These are phyloP conservation scores for Penicillium psychrofluorescens DNA, from an alignment of 495 filamentous ascomycete species.

Conservation along the genomic window DNA sequence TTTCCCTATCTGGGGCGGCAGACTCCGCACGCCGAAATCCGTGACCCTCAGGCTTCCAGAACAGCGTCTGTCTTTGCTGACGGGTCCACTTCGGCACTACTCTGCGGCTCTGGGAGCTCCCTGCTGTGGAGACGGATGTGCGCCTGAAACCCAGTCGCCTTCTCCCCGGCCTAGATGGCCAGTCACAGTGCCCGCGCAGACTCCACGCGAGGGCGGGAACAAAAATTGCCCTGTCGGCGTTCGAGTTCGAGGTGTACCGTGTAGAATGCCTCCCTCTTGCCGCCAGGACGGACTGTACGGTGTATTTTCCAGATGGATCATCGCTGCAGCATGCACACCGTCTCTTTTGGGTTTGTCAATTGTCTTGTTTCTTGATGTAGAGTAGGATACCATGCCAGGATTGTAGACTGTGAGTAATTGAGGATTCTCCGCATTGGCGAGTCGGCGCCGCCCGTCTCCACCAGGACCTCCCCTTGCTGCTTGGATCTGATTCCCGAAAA, in stretches of 20 bases:
- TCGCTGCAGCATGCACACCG: conserved; percentile 1
- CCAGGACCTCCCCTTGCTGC: conserved; percentile 7
- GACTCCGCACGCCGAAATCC: conserved; percentile 13
- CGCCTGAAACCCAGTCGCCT: conserved; percentile 3
- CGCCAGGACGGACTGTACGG: conserved; percentile 1
- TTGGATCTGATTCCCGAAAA: conserved; percentile 17
- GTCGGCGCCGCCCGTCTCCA: conserved; percentile 13
- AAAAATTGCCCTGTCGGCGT: background rate
- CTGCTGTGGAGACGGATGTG: conserved; percentile 13
- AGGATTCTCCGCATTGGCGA: conserved; percentile 4
- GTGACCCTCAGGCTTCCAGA: conserved; percentile 3
- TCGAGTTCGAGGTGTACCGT: conserved; percentile 16
- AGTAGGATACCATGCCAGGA: no score
- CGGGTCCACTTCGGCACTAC: conserved; percentile 20
- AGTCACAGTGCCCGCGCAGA: conserved; percentile 5
- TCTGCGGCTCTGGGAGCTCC: conserved; percentile 27
- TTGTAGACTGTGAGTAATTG: no score
- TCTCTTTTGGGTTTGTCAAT: no score
- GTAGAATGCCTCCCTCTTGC: conserved; percentile 7
- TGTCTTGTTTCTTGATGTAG: no score
- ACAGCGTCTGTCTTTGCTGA: conserved; percentile 1
- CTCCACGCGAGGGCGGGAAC: conserved; percentile 4
- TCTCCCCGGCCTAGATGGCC: conserved; percentile 15
- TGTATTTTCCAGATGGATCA: conserved; percentile 5
- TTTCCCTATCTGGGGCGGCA: conserved; percentile 10